Evolutionary conservation across 148 eudicot species (phyloP).

Genomic region (Cornus suecica): DNA sequence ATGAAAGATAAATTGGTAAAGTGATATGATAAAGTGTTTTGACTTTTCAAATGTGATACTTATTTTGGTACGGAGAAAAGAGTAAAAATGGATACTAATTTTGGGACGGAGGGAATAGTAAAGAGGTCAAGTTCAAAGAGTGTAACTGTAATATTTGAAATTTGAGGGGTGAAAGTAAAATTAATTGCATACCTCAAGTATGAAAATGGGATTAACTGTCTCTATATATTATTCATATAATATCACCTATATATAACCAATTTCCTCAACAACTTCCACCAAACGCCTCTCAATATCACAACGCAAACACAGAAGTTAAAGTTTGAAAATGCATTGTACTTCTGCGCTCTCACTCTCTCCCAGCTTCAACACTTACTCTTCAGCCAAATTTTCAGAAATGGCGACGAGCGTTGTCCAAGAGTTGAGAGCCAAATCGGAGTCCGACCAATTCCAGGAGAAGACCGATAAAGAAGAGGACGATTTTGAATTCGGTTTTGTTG

Average conservation of each 20-base stretch:
- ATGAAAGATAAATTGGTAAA: no score
- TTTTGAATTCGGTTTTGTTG: slow-evolving; percentile 33
- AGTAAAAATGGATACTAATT: no score
- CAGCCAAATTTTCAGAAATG: slow-evolving; percentile 20
- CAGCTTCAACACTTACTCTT: slow-evolving; percentile 33
- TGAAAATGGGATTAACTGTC: no score
- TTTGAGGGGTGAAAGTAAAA: no score
- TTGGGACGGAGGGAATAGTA: no score
- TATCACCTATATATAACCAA: background rate
- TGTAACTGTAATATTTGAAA: no score
- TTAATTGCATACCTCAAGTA: no score
- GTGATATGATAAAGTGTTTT: no score
- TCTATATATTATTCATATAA: no score
- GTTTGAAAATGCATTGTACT: slow-evolving; percentile 12
- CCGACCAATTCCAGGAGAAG: background rate
- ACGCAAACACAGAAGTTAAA: background rate
- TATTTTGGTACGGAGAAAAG: no score
- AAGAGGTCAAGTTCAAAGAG: no score
- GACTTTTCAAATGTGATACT: no score
- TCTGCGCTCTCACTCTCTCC: slow-evolving; percentile 14
- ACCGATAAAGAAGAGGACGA: background rate
- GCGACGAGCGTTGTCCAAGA: slow-evolving; percentile 38
- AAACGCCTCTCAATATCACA: background rate
- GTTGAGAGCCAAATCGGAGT: background rate
- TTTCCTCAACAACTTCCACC: background rate